Base-by-base conservation (phyloP, 1,139 yeast species). In the Barnettozyma hawaiiensis region DNA sequence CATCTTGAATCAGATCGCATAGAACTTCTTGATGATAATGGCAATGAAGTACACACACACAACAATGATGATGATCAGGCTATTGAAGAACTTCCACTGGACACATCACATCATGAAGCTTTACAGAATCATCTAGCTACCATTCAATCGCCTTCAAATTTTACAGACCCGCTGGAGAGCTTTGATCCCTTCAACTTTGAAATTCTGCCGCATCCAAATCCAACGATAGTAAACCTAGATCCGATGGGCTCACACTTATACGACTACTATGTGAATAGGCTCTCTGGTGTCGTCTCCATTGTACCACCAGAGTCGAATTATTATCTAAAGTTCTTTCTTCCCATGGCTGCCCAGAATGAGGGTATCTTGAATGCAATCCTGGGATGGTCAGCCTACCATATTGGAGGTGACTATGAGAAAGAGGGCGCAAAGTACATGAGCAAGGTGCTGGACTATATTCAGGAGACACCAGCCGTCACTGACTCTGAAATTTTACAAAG, bases 271-370 rank as follows among this genome's bases (percentile, higher is more conserved):
- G 73, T 78, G 36, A 77, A 78, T 46, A 73, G 71, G 26, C 66
- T 84, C 40, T 75, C 85, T 6, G 66, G 67, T 14, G 68, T 76
- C 42, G 75, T 83, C 12, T 78, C 85, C 14, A 76, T 84, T 41
- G 81, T 86, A 1, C 85, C 92, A 48, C 62, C 67, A 39, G 76
- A 72, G 27, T 77, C 81, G 27, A 85, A 85, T 57, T 77, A 81
- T 52, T 85, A 80, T 57, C 75, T 78, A 44, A 78, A 78, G 33
- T 80, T 84, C n/a, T 85, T 85, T 58, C 64, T 85, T 32, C 92
- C 94, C 1, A 75, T 85, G 72, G 92, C 95, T 0, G 79, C 80
- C 43, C 66, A 69, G 43, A 85, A 83, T 53, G 67, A 69, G 33
- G 85, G 90, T 1, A 85, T 84, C 2, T 63, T 85, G 39, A 78